Evolutionary conservation across 2,329 filamentous ascomycete genomes (phyloP).

Genomic region (Aspergillus sp.): DNA sequence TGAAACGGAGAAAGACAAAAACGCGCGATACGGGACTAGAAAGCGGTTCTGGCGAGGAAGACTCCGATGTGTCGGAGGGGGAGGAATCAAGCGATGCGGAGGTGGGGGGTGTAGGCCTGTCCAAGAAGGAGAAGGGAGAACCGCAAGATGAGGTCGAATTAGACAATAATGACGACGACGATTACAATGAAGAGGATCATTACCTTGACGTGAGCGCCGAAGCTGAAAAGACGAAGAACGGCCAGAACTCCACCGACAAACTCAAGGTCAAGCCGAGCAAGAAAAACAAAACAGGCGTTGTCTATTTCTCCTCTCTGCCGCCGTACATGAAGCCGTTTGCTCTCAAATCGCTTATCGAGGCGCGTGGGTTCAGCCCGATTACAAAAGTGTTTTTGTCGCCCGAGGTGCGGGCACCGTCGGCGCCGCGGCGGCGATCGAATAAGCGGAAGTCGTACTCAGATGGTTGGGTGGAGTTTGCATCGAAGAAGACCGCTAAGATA

Average conservation of each 20-base stretch:
- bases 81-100: constrained; percentile 18
- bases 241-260: constrained; percentile 15
- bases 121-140: constrained; percentile 5
- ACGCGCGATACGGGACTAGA: constrained; percentile 39
- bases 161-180: constrained; percentile 11
- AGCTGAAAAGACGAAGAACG: constrained; percentile 13
- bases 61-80: constrained; percentile 10
- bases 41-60: constrained; percentile 15
- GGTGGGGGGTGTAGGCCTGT: constrained; percentile 14
- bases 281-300: constrained; percentile 42
- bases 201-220: constrained; percentile 15
- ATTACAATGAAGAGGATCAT: constrained; percentile 15
- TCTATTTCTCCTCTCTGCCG: constrained; percentile 48
- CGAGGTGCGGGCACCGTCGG: constrained; percentile 26
- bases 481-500: constrained; percentile 46
- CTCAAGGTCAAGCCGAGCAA: constrained; percentile 28
- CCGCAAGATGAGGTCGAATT: background rate
- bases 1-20: constrained; percentile 33
- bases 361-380: constrained; percentile 44
- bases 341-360: constrained; percentile 42
- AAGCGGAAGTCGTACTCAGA: constrained; percentile 47
- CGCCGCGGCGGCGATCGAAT: constrained; percentile 31
- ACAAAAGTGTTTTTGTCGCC: constrained; percentile 47
- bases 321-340: constrained; percentile 50
- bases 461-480: constrained; percentile 50